phyloP scores from a whole-genome alignment of 768 basidiomycete species.

The Termitomyces sp. region DNA sequence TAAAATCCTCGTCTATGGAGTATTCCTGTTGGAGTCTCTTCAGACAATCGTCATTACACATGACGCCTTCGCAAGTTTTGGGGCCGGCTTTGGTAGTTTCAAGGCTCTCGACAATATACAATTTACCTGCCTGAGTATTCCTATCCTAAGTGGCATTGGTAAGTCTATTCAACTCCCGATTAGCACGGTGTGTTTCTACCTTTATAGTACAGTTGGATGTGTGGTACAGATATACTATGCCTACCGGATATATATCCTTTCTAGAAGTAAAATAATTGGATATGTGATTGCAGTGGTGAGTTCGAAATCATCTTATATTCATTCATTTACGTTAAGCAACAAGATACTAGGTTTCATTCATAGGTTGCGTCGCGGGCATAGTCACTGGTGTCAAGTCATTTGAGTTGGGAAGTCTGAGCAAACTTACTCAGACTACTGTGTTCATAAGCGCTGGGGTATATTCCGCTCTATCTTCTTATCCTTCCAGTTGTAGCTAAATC shows the following conservation, averaged over 20 bases:
- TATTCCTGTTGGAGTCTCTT: conserved; percentile 22
- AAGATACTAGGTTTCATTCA: conserved; percentile 10
- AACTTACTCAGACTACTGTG: conserved; percentile 11
- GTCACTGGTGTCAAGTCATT: conserved; percentile 17
- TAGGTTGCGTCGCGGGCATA: conserved; percentile 14
- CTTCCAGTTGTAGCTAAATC: background rate
- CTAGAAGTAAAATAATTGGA: conserved; percentile 15
- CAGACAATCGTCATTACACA: conserved; percentile 21
- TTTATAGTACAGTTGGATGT: conserved; percentile 19
- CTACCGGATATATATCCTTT: conserved; percentile 25
- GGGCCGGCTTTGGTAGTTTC: conserved; percentile 20
- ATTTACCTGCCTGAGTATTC: conserved; percentile 20
- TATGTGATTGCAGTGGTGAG: conserved; percentile 12
- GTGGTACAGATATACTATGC: conserved; percentile 27
- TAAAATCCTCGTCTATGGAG: conserved; percentile 21
- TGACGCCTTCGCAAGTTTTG: conserved; percentile 23
- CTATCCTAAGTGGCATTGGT: conserved; percentile 24
- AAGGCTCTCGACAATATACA: conserved; percentile 18
- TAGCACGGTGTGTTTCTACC: background rate
- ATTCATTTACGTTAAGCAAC: background rate
- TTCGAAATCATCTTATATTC: background rate
- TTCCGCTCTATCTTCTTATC: background rate
- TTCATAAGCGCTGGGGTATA: conserved; percentile 16
- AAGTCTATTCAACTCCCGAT: background rate
- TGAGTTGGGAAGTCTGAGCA: conserved; percentile 15